A percentile compares a stretch with the other conserved stretches of the same genome.
Evolutionary conservation across 805 yeast species (phyloP).

Genomic region (Starmerella riodocensis): DNA sequence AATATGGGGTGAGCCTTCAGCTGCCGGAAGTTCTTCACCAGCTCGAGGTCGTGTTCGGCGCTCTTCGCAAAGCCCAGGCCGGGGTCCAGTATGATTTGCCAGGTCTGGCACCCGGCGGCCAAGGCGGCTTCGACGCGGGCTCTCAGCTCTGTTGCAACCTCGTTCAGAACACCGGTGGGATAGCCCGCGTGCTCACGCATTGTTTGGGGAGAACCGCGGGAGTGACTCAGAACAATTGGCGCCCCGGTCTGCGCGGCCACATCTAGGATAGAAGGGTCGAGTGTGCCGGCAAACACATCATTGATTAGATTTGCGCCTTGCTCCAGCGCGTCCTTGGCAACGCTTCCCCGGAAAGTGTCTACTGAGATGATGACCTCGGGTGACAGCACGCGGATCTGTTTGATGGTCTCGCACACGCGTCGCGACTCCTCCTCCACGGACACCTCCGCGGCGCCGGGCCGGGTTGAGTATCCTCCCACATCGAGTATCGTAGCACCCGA

Average conservation of each 20-base stretch:
- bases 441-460: conserved; percentile 66
- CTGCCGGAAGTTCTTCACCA: conserved; percentile 35
- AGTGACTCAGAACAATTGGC: conserved; percentile 72
- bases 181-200: conserved; percentile 56
- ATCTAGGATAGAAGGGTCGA: conserved; percentile 52
- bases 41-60: conserved; percentile 49
- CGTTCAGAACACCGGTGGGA: conserved; percentile 35
- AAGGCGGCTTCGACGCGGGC: conserved; percentile 44
- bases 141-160: conserved; percentile 54
- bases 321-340: conserved; percentile 53
- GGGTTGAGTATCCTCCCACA: conserved; percentile 88
- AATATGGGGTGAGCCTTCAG: conserved; percentile 22
- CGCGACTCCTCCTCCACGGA: conserved; percentile 50
- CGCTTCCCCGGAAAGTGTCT: conserved; percentile 73
- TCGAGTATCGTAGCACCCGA: conserved; percentile 70
- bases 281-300: conserved; percentile 72
- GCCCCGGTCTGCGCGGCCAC: conserved; percentile 54
- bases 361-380: conserved; percentile 48
- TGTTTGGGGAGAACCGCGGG: conserved; percentile 65
- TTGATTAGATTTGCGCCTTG: conserved; percentile 87
- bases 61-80: conserved; percentile 95
- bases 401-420: conserved; percentile 59
- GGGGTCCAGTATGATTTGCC: conserved; percentile 90
- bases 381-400: conserved; percentile 39
- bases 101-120: conserved; percentile 53